phyloP scores from a whole-genome alignment of 163 green algal species.

The Chloromonas sp. region DNA sequence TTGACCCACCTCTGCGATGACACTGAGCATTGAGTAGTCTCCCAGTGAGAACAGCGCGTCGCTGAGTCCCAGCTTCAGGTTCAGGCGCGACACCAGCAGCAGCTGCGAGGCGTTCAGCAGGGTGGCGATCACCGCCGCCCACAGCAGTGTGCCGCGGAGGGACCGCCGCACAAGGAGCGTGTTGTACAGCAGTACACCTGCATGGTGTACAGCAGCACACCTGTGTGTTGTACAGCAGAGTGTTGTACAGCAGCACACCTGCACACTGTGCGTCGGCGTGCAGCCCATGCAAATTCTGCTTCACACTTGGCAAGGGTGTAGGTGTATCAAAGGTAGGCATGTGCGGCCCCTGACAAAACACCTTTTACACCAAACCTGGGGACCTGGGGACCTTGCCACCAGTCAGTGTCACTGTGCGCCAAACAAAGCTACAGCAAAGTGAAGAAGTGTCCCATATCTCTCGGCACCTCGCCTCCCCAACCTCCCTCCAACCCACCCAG shows the following conservation, averaged over 20 bases:
- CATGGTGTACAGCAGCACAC: constrained; percentile 23
- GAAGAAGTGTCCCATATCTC: too few species aligned
- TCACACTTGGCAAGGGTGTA: too few species aligned
- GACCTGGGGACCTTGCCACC: too few species aligned
- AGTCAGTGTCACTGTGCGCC: too few species aligned
- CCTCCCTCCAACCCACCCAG: constrained; percentile 3
- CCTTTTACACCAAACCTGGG: too few species aligned
- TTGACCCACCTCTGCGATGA: constrained; percentile 54
- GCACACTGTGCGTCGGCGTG: constrained; percentile 23
- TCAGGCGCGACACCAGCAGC: constrained; percentile 45
- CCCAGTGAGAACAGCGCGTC: constrained; percentile 79
- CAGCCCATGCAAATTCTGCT: too few species aligned
- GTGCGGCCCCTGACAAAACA: too few species aligned
- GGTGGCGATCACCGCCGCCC: constrained; percentile 41
- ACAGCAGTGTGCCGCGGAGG: constrained; percentile 12
- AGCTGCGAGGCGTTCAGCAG: constrained; percentile 59
- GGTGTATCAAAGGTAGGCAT: too few species aligned
- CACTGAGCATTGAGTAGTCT: constrained; percentile 71
- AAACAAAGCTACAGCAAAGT: too few species aligned
- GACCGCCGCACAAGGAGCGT: constrained; percentile 33
- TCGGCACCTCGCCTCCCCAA: too few species aligned
- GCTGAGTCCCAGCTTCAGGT: constrained; percentile 64
- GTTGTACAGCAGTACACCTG: constrained; percentile 54
- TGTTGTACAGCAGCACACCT: constrained; percentile 55
- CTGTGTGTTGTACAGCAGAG: constrained; percentile 15